phyloP scores from a whole-genome alignment of 1,284 basidiomycete genomes.

The Apiotrichum gamsii region DNA sequence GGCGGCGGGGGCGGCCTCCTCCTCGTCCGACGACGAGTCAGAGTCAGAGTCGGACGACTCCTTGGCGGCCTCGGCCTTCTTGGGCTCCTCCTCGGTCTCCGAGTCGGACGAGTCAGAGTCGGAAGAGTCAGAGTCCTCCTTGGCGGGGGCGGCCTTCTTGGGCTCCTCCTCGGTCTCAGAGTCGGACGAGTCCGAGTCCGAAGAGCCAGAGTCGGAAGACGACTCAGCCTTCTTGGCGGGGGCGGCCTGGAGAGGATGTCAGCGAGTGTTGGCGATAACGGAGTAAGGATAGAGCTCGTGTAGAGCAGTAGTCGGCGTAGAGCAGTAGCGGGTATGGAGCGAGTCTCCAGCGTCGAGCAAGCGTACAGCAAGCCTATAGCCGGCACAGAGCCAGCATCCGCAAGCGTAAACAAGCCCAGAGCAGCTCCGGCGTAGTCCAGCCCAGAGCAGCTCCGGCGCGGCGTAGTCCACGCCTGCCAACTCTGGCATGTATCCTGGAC shows the following conservation, averaged over 20 bases:
- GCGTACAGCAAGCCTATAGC: too few relatives aligned
- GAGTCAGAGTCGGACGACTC: conserved; percentile 22
- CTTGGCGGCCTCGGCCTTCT: conserved; percentile 24
- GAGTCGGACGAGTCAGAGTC: conserved; percentile 4
- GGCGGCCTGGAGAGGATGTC: not conserved
- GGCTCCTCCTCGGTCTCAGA: conserved; percentile 32
- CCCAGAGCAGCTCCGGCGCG: too few relatives aligned
- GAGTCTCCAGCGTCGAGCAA: too few relatives aligned
- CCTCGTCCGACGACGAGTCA: conserved; percentile 28
- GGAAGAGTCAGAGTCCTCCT: conserved; percentile 19
- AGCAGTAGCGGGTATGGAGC: too few relatives aligned
- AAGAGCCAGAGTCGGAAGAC: conserved; percentile 7
- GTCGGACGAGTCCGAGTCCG: conserved; percentile 13
- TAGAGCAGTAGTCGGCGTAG: too few relatives aligned
- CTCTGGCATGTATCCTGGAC: not conserved
- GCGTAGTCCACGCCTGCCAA: too few relatives aligned
- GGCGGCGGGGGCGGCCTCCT: conserved; percentile 35
- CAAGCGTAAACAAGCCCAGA: too few relatives aligned
- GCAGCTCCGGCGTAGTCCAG: too few relatives aligned
- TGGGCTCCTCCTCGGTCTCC: conserved; percentile 26
- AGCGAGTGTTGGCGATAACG: too few relatives aligned
- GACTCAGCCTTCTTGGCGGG: conserved; percentile 4
- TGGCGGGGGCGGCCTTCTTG: conserved; percentile 14
- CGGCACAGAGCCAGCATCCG: too few relatives aligned
- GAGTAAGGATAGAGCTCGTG: too few relatives aligned